Conservation (phyloP, 2,329 filamentous ascomycete species). For the Fusarium tuaranense region DNA sequence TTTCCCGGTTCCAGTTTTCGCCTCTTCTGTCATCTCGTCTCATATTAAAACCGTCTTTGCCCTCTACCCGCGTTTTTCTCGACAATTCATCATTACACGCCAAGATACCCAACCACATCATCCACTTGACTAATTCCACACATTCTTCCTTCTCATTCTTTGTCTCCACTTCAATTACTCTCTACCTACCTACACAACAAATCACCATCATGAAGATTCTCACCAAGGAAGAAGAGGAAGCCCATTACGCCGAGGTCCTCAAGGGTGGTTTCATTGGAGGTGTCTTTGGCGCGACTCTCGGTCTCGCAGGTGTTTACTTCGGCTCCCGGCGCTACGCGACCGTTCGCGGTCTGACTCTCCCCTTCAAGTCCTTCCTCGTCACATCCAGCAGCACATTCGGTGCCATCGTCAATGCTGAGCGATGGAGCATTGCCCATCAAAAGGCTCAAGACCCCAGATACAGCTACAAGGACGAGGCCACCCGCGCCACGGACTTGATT, state of each 20-base stretch:
- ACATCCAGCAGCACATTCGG: constrained; percentile 84
- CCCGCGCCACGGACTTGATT: constrained; percentile 59
- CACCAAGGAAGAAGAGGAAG: constrained; percentile 89
- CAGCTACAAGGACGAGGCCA: constrained; percentile 61
- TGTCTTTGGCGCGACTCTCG: constrained; percentile 72
- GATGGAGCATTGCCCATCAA: constrained; percentile 73
- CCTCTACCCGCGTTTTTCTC: neutral
- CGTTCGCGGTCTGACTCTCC: constrained; percentile 57
- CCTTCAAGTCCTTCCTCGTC: constrained; percentile 90
- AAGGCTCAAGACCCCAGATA: constrained; percentile 73
- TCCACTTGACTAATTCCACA: neutral
- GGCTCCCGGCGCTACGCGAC: neutral
- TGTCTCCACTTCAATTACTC: neutral
- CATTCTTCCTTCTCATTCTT: neutral
- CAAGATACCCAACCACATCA: neutral
- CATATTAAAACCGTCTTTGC: neutral
- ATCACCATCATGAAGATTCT: constrained; percentile 84
- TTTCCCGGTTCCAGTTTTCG: neutral
- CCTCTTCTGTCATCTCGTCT: neutral
- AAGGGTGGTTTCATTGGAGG: constrained; percentile 83
- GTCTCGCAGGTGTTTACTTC: constrained; percentile 60
- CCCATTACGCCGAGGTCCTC: constrained; percentile 84
- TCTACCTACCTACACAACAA: neutral
- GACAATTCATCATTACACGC: neutral
- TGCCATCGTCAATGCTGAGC: constrained; percentile 89